phyloP scores from a whole-genome alignment of 441 rosid genomes.

The Arabidopsis hybrid region DNA sequence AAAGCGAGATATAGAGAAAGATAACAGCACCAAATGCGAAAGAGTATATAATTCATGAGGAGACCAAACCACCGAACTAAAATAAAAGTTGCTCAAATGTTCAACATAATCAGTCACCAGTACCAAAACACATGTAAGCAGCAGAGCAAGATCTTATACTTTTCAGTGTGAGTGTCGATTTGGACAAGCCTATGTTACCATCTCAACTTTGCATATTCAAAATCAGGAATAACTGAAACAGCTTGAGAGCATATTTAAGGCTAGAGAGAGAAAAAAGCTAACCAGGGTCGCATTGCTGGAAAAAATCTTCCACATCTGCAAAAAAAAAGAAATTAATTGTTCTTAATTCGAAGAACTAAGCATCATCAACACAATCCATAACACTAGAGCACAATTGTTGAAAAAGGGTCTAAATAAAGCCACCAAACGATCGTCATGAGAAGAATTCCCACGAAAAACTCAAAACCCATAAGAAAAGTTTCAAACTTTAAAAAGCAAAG shows the following conservation, averaged over 20 bases:
- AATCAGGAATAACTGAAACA: constrained; percentile 5
- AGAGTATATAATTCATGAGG: background rate
- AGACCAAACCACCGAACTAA: constrained; percentile 4
- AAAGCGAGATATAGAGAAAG: background rate
- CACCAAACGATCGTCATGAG: constrained; percentile 1
- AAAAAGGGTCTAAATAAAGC: background rate
- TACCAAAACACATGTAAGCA: background rate
- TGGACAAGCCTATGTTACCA: background rate
- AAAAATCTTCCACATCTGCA: constrained; percentile 89
- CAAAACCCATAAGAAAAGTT: background rate
- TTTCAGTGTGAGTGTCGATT: constrained; percentile 9
- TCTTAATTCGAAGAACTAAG: background rate
- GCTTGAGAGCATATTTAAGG: constrained; percentile 1
- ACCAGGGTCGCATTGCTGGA: constrained; percentile 96
- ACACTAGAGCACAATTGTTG: constrained; percentile 1
- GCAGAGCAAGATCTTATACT: background rate
- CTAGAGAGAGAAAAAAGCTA: constrained; percentile 42
- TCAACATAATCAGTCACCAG: constrained; percentile 6
- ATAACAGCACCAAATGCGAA: background rate
- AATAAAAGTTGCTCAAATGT: constrained; percentile 12
- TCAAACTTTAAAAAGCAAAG: constrained; percentile 1
- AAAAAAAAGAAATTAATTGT: background rate
- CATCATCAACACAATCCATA: constrained; percentile 5
- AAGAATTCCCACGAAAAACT: background rate
- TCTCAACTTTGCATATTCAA: background rate